Conservation (phyloP, 2,329 filamentous ascomycete genomes). For the Curvularia spicifera region DNA sequence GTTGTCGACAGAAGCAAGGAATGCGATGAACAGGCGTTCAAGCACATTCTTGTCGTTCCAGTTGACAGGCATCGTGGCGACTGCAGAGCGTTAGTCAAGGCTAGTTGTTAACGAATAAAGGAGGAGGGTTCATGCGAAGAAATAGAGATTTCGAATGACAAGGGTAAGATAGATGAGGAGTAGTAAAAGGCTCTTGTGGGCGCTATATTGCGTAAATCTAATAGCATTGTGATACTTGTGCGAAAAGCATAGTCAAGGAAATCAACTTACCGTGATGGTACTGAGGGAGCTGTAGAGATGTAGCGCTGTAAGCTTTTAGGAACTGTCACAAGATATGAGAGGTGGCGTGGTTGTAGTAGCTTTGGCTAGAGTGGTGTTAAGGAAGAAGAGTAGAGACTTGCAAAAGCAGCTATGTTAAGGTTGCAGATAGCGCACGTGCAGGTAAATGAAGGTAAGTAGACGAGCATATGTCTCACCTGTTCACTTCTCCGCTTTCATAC, state of each 20-base stretch:
- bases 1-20: conserved; percentile 45
- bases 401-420: not conserved
- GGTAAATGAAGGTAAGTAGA: conserved; percentile 2
- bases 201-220: not conserved
- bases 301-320: not conserved
- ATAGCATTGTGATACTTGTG: not conserved
- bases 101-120: not conserved
- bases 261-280: not conserved
- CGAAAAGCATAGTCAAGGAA: not conserved
- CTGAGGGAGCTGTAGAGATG: too few species aligned
- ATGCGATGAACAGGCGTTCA: conserved; percentile 51
- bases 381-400: not conserved
- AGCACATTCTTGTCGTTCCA: conserved; percentile 47
- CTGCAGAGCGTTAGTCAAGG: not conserved
- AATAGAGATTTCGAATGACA: not conserved
- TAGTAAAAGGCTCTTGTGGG: too few species aligned
- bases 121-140: not conserved
- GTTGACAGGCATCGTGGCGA: conserved; percentile 42
- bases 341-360: not conserved
- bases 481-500: conserved; percentile 1
- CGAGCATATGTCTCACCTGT: not conserved
- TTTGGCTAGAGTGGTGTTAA: not conserved
- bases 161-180: not conserved
- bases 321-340: not conserved
- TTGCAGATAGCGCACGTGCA: not conserved